Base-by-base conservation (phyloP, 441 rosid species). In the Gossypium davidsonii region DNA sequence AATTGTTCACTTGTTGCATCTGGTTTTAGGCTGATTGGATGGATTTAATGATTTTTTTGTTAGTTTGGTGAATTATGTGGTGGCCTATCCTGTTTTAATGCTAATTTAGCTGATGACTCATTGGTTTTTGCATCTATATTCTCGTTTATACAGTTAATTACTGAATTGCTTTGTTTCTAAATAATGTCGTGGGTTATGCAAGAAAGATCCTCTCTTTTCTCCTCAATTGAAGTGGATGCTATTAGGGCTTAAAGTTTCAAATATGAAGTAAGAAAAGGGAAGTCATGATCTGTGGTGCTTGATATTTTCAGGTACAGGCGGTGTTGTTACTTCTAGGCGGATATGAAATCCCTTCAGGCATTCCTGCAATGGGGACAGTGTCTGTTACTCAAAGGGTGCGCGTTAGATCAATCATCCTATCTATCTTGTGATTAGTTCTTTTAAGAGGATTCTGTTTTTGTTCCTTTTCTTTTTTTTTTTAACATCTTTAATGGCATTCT, bases 261-360 rank as follows among this genome's bases (percentile, higher is more conserved):
- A 56, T 65, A 34, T 76, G 42, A 28, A 68, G n/a, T 49, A 67
- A n/a, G 20, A 23, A n/a, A 55, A 20, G 3, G 61, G 9, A 70
- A 46, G 23, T 34, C 25, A 20, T 20, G 31, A 11, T 46, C 18
- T 59, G 39, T 55, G 56, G 2, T 65, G 59, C 15, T 39, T 66
- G 11, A 57, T 5, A 12, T 23, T 28, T 66, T n/a, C 74, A 79
- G 79, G 82, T 79, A 4, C 82, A 79, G 67, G 77, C 77, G 9
- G 79, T 79, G 6, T 73, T 79, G 61, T 70, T 79, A 51, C 76
- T 72, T 60, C 71, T 79, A 10, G 82, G 82, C 11, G 79, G 79
- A 25, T 67, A 58, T 51, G 82, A 79, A 69, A 65, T 76, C 37
- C 78, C 79, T 11, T 64, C 82, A 26, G 74, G 67, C 34, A 73